These are phyloP conservation scores for Yarrowia yakushimensis DNA, from an alignment of 805 yeast species.

Conservation along the genomic window DNA sequence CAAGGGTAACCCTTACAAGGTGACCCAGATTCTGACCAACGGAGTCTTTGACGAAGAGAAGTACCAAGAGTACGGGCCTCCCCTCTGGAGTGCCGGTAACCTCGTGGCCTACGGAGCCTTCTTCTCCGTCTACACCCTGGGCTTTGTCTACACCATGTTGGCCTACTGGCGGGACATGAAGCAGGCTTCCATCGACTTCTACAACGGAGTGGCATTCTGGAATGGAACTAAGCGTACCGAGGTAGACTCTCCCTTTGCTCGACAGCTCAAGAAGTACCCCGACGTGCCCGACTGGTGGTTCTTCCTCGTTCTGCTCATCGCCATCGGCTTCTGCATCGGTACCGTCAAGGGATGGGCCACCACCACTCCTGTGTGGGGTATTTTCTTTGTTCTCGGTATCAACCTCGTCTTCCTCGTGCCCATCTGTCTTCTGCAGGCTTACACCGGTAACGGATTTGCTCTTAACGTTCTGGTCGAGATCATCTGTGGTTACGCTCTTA, in stretches of 20 bases:
- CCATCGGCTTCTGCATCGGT: conserved; percentile 45
- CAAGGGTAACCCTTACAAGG: conserved; percentile 45
- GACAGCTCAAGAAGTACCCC: conserved; percentile 47
- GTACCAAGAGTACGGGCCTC: conserved; percentile 52
- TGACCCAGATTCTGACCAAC: conserved; percentile 44
- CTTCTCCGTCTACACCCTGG: conserved; percentile 51
- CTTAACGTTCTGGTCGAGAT: conserved; percentile 61
- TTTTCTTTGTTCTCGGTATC: conserved; percentile 54
- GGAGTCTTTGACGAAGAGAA: conserved; percentile 43
- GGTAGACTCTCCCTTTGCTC: conserved; percentile 46
- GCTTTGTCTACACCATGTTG: conserved; percentile 48
- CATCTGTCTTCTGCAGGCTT: conserved; percentile 55
- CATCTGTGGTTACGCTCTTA: conserved; percentile 61
- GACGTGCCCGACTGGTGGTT: conserved; percentile 56
- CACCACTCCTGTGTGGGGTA: conserved; percentile 48
- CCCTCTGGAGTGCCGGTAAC: conserved; percentile 54
- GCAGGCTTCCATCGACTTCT: neutral
- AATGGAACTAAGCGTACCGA: conserved; percentile 38
- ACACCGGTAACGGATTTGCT: conserved; percentile 54
- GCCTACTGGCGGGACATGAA: conserved; percentile 29
- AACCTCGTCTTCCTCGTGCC: conserved; percentile 58
- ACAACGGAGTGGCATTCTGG: neutral
- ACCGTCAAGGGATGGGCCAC: conserved; percentile 36
- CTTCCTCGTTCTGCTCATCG: conserved; percentile 41
- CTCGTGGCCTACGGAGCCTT: conserved; percentile 51